phyloP scores from a whole-genome alignment of 768 basidiomycete genomes.

The Boletus fagicola region DNA sequence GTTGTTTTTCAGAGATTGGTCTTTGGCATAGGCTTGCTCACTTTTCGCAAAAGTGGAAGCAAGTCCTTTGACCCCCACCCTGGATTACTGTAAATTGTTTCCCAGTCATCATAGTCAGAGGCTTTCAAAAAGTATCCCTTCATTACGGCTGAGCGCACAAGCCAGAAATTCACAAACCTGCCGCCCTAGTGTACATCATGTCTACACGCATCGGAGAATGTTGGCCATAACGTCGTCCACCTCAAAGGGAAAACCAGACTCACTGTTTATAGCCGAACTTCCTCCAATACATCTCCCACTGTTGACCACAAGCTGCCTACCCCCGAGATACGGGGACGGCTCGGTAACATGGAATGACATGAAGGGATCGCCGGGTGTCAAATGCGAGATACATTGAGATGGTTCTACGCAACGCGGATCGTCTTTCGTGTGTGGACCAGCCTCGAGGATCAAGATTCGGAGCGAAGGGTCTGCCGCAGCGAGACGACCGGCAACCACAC shows the following conservation, averaged over 20 bases:
- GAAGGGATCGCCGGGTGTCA: constrained; percentile 18
- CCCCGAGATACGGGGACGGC: constrained; percentile 15
- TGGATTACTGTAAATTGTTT: constrained; percentile 4
- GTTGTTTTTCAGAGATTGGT: background rate
- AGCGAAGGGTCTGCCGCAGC: constrained; percentile 26
- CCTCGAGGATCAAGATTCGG: constrained; percentile 30
- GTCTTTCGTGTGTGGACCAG: constrained; percentile 25
- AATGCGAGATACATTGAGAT: constrained; percentile 21
- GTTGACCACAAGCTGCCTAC: constrained; percentile 16
- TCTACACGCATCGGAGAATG: constrained; percentile 18
- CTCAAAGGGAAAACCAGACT: constrained; percentile 12
- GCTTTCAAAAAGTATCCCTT: constrained; percentile 17
- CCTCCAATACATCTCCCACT: constrained; percentile 31
- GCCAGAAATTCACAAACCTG: constrained; percentile 23
- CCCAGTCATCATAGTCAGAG: constrained; percentile 51
- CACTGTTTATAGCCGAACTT: constrained; percentile 50
- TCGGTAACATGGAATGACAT: constrained; percentile 17
- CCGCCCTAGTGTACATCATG: constrained; percentile 56
- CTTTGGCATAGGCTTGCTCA: background rate
- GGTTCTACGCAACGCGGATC: constrained; percentile 24
- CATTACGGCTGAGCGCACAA: background rate
- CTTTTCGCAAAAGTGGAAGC: constrained; percentile 27
- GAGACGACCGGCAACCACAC: constrained; percentile 33
- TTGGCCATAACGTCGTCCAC: background rate
- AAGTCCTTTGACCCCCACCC: constrained; percentile 31